These are phyloP conservation scores for Termitomyces titanicus DNA, from an alignment of 768 basidiomycete genomes.

Conservation along the genomic window DNA sequence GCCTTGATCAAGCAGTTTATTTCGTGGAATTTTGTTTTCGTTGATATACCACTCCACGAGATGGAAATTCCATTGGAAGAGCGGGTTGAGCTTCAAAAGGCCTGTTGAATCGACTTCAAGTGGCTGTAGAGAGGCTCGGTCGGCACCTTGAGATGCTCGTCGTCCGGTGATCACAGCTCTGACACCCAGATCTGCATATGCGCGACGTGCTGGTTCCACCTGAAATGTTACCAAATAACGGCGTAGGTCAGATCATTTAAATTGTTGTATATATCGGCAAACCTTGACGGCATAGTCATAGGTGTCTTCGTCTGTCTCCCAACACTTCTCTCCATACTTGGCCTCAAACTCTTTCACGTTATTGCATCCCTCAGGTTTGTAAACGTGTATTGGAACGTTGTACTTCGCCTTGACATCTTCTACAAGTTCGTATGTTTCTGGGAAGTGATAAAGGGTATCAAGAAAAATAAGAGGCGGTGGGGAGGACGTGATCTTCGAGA, in stretches of 20 bases:
- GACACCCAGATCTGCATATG: slow-evolving; percentile 77
- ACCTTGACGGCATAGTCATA: slow-evolving; percentile 96
- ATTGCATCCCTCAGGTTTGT: slow-evolving; percentile 70
- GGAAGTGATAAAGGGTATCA: slow-evolving; percentile 96
- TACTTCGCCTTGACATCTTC: slow-evolving; percentile 78
- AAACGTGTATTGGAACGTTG: slow-evolving; percentile 68
- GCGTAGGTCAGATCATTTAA: neutral
- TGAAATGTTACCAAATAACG: slow-evolving; percentile 23
- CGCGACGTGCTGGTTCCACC: slow-evolving; percentile 92
- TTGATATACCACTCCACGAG: slow-evolving; percentile 84
- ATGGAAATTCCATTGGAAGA: slow-evolving; percentile 83
- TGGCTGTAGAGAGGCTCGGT: slow-evolving; percentile 75
- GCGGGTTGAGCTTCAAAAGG: slow-evolving; percentile 90
- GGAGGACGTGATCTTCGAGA: slow-evolving; percentile 68
- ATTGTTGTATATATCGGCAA: slow-evolving; percentile 10
- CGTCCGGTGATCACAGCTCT: slow-evolving; percentile 93
- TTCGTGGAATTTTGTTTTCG: slow-evolving; percentile 79
- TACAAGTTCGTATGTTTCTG: slow-evolving; percentile 87
- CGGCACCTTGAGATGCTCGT: slow-evolving; percentile 90
- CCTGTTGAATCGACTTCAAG: slow-evolving; percentile 91
- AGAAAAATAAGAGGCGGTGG: slow-evolving; percentile 90
- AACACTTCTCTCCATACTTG: slow-evolving; percentile 75
- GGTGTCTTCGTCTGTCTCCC: slow-evolving; percentile 82
- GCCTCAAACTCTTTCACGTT: slow-evolving; percentile 72
- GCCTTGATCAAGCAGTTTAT: slow-evolving; percentile 83